A percentile compares a stretch with the other conserved stretches of the same genome.
Evolutionary conservation across 176 grass and related monocot genomes (phyloP).

Genomic region (Lolium rigidum): DNA sequence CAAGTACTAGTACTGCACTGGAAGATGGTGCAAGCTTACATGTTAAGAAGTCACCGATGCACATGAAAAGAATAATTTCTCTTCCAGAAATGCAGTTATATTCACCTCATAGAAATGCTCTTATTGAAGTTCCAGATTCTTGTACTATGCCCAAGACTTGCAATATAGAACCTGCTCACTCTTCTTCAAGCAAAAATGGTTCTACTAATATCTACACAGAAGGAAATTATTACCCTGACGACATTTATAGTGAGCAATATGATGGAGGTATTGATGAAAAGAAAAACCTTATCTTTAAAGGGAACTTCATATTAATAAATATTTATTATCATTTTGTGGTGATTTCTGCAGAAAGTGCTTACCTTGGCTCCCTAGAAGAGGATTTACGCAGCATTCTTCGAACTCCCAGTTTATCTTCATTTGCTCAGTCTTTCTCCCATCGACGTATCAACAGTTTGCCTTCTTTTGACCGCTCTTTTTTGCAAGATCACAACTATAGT

Average conservation of each 20-base stretch:
- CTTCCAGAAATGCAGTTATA: constrained; percentile 60
- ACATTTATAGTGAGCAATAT: constrained; percentile 34
- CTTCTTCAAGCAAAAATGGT: constrained; percentile 18
- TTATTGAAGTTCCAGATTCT: constrained; percentile 44
- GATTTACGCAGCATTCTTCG: constrained; percentile 43
- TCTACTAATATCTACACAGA: constrained; percentile 36
- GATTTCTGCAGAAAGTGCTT: constrained; percentile 40
- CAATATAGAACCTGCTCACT: constrained; percentile 33
- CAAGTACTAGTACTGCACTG: constrained; percentile 20
- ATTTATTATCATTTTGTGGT: background rate
- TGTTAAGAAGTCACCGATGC: constrained; percentile 34
- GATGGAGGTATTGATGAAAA: constrained; percentile 39
- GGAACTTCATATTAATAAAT: background rate
- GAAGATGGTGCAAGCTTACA: constrained; percentile 26
- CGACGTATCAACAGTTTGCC: constrained; percentile 54
- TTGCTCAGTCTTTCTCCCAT: constrained; percentile 29
- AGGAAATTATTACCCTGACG: constrained; percentile 39
- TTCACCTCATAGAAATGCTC: constrained; percentile 37
- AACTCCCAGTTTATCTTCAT: constrained; percentile 42
- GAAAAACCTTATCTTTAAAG: background rate
- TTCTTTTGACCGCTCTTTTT: constrained; percentile 42
- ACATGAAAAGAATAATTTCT: constrained; percentile 67
- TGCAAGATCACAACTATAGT: constrained; percentile 42
- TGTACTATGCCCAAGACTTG: background rate
- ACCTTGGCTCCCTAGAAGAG: constrained; percentile 33